Conservation (phyloP, 495 filamentous ascomycete genomes). For the Penicillium cinerascens region DNA sequence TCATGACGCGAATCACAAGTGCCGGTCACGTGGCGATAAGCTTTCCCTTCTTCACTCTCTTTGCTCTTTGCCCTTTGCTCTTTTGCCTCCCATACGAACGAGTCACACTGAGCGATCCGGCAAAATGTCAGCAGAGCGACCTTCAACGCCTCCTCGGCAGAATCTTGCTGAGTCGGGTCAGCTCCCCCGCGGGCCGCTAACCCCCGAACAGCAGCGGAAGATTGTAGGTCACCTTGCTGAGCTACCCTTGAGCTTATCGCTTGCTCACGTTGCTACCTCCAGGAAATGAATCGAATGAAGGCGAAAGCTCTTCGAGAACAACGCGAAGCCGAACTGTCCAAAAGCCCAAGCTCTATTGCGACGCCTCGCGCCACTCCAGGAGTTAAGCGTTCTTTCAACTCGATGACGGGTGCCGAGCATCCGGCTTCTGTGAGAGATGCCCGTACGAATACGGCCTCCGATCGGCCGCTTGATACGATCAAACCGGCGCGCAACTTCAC, state of each 20-base stretch:
- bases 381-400: slow-evolving; percentile 58
- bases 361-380: slow-evolving; percentile 29
- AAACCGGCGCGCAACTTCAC: slow-evolving; percentile 75
- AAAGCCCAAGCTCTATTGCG: slow-evolving; percentile 19
- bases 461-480: slow-evolving; percentile 54
- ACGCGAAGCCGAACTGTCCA: slow-evolving; percentile 53
- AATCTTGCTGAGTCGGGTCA: slow-evolving; percentile 35
- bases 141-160: slow-evolving; percentile 59
- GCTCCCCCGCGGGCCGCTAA: slow-evolving; percentile 53
- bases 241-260: neutral
- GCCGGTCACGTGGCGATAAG: slow-evolving; percentile 10
- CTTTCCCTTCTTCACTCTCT: neutral
- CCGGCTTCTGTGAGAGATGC: slow-evolving; percentile 69
- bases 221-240: slow-evolving; percentile 50
- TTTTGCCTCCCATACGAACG: neutral
- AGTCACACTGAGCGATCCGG: neutral
- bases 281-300: slow-evolving; percentile 89
- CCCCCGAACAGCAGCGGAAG: slow-evolving; percentile 68
- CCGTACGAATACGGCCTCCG: slow-evolving; percentile 28
- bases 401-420: slow-evolving; percentile 57
- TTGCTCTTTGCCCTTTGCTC: neutral
- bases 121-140: slow-evolving; percentile 39
- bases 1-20: slow-evolving; percentile 1
- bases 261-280: slow-evolving; percentile 5
- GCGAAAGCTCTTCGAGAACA: slow-evolving; percentile 84